Evolutionary conservation across 2,329 filamentous ascomycete species (phyloP), one percentile per base, ranked within the genome.

Genomic region (Tolypocladium amazonense): DNA sequence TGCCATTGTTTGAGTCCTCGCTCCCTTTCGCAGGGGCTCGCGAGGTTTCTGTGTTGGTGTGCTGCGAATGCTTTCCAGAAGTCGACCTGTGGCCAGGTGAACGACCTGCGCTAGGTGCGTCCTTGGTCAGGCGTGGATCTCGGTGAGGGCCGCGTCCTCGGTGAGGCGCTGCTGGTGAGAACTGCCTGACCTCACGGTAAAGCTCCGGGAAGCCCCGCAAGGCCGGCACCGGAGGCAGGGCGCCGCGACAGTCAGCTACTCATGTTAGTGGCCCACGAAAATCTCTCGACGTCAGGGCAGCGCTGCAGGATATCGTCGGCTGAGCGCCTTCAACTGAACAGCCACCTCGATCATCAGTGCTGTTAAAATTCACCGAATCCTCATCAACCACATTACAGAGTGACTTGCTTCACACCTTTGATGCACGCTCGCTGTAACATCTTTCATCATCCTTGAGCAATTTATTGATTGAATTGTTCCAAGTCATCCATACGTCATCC

Each of bases 1-100:
- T 56, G 81, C 77, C 81, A 84, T 85, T 50, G 55, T 53, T 5
- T 45, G 30, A 30, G 54, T 23, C 30, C 23, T 59, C 50, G 20
- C 50, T 37, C 20, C 30, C 30, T 54, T 15, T 23, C 9, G 30
- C 50, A 33, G 50, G 27, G 50, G 20, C 30, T 23, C 30, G 30
- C 15, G 20, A 11, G 20, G 20, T 20, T 23, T 12, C 9, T 23
- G 50, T 2, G 30, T 14, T 37, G 30, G 2, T 35, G 20, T 35
- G 50, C 12, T 37, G 50, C 23, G 50, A 53, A 33, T 14, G 30
- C 30, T 35, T 35, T 53, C 20, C 30, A 35, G 50, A 35, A 12
- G 11, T 35, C 35, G 30, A 23, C 30, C 50, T 20, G 15, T 3
- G 8, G 47, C 14, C 15, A 52, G 47, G 50, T 35, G 50, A 35